Evolutionary conservation across 805 yeast genomes (phyloP), one percentile per base, ranked within the genome.

Genomic region (Scheffersomyces ergatensis): DNA sequence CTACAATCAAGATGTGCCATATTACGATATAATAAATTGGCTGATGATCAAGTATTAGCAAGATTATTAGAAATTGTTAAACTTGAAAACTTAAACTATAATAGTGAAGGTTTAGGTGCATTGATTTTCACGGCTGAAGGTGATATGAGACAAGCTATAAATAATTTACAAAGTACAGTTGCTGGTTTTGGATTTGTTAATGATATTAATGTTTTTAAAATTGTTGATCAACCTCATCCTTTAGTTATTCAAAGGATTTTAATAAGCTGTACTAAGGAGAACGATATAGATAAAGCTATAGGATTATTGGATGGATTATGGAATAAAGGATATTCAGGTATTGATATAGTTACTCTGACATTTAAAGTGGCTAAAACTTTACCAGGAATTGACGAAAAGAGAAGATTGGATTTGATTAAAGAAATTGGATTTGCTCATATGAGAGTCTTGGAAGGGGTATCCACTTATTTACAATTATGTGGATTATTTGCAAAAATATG

Each of bases 81-180:
- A 49, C 54, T 63, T 2, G 98, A 93, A 60, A 60, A 80, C 33
- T 85, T 92, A 12, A 71, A 88, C 55, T 86, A 79, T 62, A 80
- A 90, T 14, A 86, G 89, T 46, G 97, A 89, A 60, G 99, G 99
- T 0, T 65, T 93, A 26, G 89, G 89, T 50, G 98, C 99, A 0
- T 74, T 93, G 44, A 81, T 93, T 13, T 93, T 93, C 65, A 84
- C 97, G 0, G 95, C 97, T 0, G 99, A 93, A 58, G 99, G 99
- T 44, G 99, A 93, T 59, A 92, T 93, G 99, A 81, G 99, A 62
- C 99, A 93, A 63, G 99, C 98, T 0, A 78, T 93, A 36, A 93
- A 93, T 58, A 93, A 93, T 62, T 61, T 93, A 44, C 99, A 93
- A 59, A 83, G 95, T 55, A 89, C 97, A 0, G 92, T 83, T 24